Evolutionary conservation across 805 yeast species (phyloP).

Genomic region (Saccharomycopsis capsularis): DNA sequence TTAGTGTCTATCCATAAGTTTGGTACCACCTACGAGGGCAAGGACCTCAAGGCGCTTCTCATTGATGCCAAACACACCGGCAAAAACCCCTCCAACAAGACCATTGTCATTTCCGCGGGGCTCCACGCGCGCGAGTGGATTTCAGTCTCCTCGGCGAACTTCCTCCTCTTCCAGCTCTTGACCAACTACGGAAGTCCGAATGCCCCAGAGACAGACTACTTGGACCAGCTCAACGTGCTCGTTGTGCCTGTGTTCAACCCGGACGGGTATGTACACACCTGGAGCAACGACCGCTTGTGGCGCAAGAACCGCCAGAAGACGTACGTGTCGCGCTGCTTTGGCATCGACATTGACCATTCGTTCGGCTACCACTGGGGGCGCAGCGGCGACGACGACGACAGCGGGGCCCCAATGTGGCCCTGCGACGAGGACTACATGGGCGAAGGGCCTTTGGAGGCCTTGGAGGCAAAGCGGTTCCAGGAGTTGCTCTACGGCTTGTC

Average conservation of each 20-base stretch:
- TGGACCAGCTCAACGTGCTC: constrained; percentile 59
- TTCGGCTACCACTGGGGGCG: constrained; percentile 67
- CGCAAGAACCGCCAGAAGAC: constrained; percentile 81
- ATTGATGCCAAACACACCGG: constrained; percentile 38
- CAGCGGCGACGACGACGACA: constrained; percentile 52
- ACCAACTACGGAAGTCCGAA: constrained; percentile 35
- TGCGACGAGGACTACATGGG: constrained; percentile 86
- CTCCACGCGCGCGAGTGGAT: constrained; percentile 91
- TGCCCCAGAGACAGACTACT: constrained; percentile 36
- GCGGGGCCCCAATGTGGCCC: constrained; percentile 44
- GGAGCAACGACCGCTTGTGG: constrained; percentile 82
- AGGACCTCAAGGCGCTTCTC: constrained; percentile 62
- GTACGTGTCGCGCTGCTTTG: constrained; percentile 57
- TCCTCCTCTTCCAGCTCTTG: constrained; percentile 42
- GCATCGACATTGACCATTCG: constrained; percentile 83
- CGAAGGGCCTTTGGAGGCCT: constrained; percentile 58
- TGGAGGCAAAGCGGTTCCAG: constrained; percentile 48
- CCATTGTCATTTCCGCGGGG: constrained; percentile 76
- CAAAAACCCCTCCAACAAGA: constrained; percentile 41
- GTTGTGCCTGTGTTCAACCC: constrained; percentile 84
- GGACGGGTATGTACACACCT: constrained; percentile 82
- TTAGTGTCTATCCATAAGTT: constrained; percentile 56
- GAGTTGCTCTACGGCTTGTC: constrained; percentile 39
- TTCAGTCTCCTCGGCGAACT: constrained; percentile 62
- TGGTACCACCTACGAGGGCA: constrained; percentile 71